Base-by-base conservation (phyloP, 441 rosid genomes). In the Adansonia rubrostipa region DNA sequence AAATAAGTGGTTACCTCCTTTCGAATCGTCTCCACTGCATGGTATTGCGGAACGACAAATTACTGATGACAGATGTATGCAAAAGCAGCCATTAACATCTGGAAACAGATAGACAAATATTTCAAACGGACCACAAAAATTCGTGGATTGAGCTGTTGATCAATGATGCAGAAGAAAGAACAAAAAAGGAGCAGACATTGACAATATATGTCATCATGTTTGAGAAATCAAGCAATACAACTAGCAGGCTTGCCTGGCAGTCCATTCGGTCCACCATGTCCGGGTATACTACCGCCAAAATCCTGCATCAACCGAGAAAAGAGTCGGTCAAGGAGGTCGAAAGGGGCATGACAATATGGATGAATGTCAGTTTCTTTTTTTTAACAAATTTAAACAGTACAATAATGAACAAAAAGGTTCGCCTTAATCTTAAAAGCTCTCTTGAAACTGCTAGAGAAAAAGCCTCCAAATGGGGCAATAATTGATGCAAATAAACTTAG, bases 181-280 rank as follows among this genome's bases (percentile, higher is more conserved):
- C 24, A 64, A 22, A 24, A 45, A 9, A 8, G 24, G 66, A 76
- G 72, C 19, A 42, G 80, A 24, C 2, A 33, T 4, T 13, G 45
- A 14, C 17, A 42, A n/a, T 9, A 40, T 65, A 48, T 64, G 63
- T 47, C 14, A 61, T 64, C 9, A 15, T 42, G 67, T 33, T 63
- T 5, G 3, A n/a, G 24, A 42, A 42, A 66, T 42, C 51, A 65
- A 65, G 71, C 17, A 40, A 69, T 13, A 69, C 42, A 6, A 28
- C 50, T 72, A 77, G 70, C 9, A 44, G 80, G 36, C 77, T 84
- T 81, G 91, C 99, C 91, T 95, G 98, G 84, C 99, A 95, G 81
- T 95, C 98, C 99, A 93, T 95, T 89, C 96, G 85, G 83, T 95
- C 99, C 98, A 48, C 97, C 99, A 82, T 95, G 99, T 82, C 98